A percentile compares a stretch with the other conserved stretches of the same genome.
These are phyloP conservation scores for Aspergillus tanneri DNA, from an alignment of 2,329 filamentous ascomycete species.

Conservation along the genomic window DNA sequence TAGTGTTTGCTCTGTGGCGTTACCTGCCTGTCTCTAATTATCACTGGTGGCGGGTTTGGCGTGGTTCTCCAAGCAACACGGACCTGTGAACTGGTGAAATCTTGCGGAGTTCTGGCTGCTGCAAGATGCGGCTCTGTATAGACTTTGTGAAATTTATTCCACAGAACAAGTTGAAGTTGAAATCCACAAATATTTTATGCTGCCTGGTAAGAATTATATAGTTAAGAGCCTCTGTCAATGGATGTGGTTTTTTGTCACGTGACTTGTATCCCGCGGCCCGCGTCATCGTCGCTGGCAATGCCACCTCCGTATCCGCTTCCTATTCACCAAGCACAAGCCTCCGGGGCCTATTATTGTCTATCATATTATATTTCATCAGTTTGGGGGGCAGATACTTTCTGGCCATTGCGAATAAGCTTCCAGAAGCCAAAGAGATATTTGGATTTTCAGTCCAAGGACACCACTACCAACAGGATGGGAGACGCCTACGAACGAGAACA, in stretches of 20 bases:
- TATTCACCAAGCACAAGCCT: no score
- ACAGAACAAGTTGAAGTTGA: not conserved
- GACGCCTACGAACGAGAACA: conserved; percentile 75
- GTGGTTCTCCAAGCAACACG: not conserved
- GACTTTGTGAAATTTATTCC: not conserved
- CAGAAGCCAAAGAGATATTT: no score
- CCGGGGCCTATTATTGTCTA: no score
- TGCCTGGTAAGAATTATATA: no score
- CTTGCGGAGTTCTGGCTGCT: not conserved
- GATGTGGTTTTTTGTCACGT: no score
- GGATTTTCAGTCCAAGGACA: not conserved
- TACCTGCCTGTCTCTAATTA: not conserved
- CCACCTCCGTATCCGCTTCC: no score
- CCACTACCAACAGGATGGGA: conserved; percentile 54
- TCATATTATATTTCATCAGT: no score
- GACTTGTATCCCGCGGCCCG: no score
- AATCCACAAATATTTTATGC: not conserved
- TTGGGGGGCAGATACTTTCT: no score
- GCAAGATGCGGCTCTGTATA: conserved; percentile 1
- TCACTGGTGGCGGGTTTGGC: not conserved
- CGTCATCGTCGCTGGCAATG: no score
- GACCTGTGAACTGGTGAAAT: not conserved
- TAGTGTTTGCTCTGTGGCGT: not conserved
- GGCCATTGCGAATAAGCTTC: no score
- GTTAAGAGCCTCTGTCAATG: no score